phyloP scores from a whole-genome alignment of 768 basidiomycete genomes.

The Tylopilus felleus region DNA sequence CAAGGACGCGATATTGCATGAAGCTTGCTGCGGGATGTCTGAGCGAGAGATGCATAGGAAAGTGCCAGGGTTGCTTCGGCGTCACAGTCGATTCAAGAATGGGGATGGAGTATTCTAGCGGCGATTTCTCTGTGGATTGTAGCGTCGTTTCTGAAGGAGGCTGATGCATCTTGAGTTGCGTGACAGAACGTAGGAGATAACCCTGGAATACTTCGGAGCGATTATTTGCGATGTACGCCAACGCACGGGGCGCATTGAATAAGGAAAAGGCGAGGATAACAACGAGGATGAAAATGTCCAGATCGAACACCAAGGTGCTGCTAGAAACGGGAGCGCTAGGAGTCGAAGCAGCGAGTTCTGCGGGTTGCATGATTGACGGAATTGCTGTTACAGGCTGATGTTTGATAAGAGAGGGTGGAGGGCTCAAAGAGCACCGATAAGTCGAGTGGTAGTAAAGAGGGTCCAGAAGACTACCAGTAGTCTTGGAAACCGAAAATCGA shows the following conservation, averaged over 20 bases:
- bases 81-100: background rate
- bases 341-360: background rate
- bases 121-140: conserved; percentile 1
- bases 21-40: conserved; percentile 44
- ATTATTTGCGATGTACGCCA: conserved; percentile 47
- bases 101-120: background rate
- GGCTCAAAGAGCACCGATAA: background rate
- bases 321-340: background rate
- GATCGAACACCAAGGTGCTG: conserved; percentile 25
- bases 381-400: background rate
- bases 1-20: conserved; percentile 40
- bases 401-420: background rate
- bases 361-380: conserved; percentile 4
- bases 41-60: conserved; percentile 37
- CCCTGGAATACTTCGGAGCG: conserved; percentile 48
- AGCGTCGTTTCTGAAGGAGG: background rate
- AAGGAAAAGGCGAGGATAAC: conserved; percentile 39
- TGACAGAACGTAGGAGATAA: conserved; percentile 39
- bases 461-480: background rate
- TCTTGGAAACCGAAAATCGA: background rate
- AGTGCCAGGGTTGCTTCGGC: conserved; percentile 23
- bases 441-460: background rate
- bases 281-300: conserved; percentile 45
- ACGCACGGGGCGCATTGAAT: conserved; percentile 43
- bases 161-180: background rate